These are phyloP conservation scores for Colletotrichum sp. DNA, from an alignment of 2,329 filamentous ascomycete genomes.

Conservation along the genomic window DNA sequence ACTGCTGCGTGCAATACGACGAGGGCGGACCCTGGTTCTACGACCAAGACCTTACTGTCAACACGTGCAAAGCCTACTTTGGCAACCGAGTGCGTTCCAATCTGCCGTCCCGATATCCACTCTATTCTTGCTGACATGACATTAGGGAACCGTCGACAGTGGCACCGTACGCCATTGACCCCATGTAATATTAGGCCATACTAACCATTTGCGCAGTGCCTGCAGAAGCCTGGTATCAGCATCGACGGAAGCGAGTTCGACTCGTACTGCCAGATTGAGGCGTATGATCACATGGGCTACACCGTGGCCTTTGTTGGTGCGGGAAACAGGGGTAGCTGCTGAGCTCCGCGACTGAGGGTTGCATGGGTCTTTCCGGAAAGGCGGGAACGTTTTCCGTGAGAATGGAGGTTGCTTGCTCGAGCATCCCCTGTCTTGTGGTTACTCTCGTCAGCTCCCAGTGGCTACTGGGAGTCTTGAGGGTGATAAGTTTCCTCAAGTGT, in stretches of 20 bases:
- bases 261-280: background rate
- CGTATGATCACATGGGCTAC: background rate
- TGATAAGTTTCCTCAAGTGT: too few species aligned
- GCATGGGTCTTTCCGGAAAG: background rate
- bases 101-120: too few species aligned
- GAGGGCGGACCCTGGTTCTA: background rate
- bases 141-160: background rate
- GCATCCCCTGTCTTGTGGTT: background rate
- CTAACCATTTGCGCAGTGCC: background rate
- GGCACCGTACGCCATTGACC: background rate
- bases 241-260: background rate
- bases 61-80: background rate
- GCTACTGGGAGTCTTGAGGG: too few species aligned
- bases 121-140: background rate
- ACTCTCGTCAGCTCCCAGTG: too few species aligned
- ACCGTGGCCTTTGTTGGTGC: background rate
- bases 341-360: background rate
- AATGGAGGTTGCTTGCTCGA: background rate
- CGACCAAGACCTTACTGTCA: background rate
- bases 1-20: background rate
- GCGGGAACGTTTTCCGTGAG: background rate
- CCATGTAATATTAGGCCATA: background rate
- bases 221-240: background rate
- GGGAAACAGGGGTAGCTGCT: background rate
- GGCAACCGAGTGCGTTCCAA: background rate